A percentile compares a stretch with the other conserved stretches of the same genome.
phyloP scores from a whole-genome alignment of 306 rosid species.

The Coriaria nepalensis region DNA sequence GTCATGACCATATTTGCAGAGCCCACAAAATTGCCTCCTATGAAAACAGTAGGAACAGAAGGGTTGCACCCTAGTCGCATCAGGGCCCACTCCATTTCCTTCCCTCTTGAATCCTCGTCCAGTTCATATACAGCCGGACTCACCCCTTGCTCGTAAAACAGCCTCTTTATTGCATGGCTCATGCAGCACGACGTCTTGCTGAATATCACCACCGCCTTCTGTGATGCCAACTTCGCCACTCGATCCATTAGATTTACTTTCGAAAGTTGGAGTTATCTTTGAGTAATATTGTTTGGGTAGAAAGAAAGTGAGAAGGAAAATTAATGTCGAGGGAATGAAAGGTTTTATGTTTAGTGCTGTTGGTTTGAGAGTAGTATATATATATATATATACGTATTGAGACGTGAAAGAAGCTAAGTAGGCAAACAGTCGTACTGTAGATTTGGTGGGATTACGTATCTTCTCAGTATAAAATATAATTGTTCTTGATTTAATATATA shows the following conservation, averaged over 20 bases:
- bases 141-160: slow-evolving; percentile 82
- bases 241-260: slow-evolving; percentile 39
- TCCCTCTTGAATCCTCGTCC: slow-evolving; percentile 64
- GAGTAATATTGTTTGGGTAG: background rate
- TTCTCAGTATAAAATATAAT: too few species aligned
- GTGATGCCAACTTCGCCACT: slow-evolving; percentile 55
- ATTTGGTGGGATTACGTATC: too few species aligned
- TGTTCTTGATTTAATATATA: background rate
- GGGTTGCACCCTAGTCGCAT: slow-evolving; percentile 81
- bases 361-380: too few species aligned
- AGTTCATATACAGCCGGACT: slow-evolving; percentile 75
- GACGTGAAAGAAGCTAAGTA: too few species aligned
- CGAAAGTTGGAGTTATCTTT: background rate
- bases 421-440: too few species aligned
- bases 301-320: background rate
- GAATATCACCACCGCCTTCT: slow-evolving; percentile 90
- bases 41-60: slow-evolving; percentile 71
- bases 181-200: slow-evolving; percentile 98
- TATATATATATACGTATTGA: too few species aligned
- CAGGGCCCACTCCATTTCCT: slow-evolving; percentile 87
- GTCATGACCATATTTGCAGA: slow-evolving; percentile 76
- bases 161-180: slow-evolving; percentile 83
- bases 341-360: too few species aligned
- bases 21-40: slow-evolving; percentile 77
- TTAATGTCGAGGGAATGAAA: too few species aligned